A percentile compares a stretch with the other conserved stretches of the same genome.
These are phyloP conservation scores for Casuarina equisetifolia DNA, from an alignment of 306 rosid species.

Conservation along the genomic window DNA sequence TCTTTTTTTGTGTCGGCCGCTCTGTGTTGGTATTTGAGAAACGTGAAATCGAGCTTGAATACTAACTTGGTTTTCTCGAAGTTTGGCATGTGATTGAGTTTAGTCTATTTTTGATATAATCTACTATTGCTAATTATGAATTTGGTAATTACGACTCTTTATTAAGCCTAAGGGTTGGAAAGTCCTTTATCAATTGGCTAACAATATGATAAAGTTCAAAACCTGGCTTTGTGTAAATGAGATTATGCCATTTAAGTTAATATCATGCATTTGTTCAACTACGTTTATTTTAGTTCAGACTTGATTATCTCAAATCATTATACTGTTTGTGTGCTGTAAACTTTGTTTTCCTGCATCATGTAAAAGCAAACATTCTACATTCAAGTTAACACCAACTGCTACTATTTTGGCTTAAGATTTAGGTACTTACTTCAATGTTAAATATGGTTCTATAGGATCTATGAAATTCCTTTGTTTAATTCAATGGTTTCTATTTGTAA, in stretches of 20 bases:
- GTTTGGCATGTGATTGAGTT: neutral
- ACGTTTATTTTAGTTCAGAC: neutral
- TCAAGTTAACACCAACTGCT: neutral
- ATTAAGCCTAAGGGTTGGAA: neutral
- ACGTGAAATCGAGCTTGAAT: neutral
- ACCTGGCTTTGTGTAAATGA: neutral
- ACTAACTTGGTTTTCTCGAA: neutral
- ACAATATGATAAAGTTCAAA: neutral
- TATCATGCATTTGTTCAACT: neutral
- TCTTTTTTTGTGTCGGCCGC: neutral
- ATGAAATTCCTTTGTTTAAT: conserved; percentile 2
- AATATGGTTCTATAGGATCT: neutral
- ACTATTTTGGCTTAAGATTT: neutral
- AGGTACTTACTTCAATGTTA: neutral
- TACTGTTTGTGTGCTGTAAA: neutral
- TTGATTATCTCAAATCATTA: neutral
- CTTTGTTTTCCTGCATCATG: neutral
- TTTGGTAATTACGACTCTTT: neutral
- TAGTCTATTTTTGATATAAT: neutral
- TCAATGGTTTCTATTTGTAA: conserved; percentile 22
- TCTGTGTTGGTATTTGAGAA: neutral
- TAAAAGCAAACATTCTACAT: neutral
- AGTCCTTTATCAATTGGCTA: neutral
- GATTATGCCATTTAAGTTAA: neutral
- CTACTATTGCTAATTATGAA: neutral